Base-by-base conservation (phyloP, 345 rosid genomes). In the Gossypium anomalum region DNA sequence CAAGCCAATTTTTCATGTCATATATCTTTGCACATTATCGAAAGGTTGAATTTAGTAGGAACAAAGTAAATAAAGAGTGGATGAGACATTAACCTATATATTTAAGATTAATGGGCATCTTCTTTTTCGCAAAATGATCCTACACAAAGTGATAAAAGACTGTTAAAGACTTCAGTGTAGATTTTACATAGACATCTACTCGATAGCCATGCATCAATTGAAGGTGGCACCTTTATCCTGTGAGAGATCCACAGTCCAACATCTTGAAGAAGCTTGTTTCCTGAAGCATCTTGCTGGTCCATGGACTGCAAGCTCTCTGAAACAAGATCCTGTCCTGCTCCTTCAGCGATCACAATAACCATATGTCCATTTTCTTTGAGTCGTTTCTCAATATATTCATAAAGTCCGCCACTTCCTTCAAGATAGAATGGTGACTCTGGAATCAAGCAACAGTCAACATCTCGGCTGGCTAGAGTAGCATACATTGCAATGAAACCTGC, bases 401-500 rank as follows among this genome's bases (percentile, higher is more conserved):
- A 87, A 44, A 93, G 94, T 59, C 98, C 98, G 72, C 98, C 97
- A 68, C 86, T 81, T 77, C 94, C 98, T 83, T 93, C 94, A 11
- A 93, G 94, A 80, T 84, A 91, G 87, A 93, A 93, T 25, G 97
- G 94, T 65, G 97, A 93, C 84, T 93, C 98, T 3, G 98, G 98
- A 81, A 93, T 93, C 87, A 93, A 86, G 81, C 98, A 93, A 82
- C 97, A 91, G 77, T 93, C 97, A 52, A 93, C 97, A 79, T 93
- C 97, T 71, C 97, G 85, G 82, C 98, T 91, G 34, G 94, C 97
- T 60, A 93, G 93, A 59, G 98, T 93, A 64, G 98, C 97, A 79
- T 89, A 75, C 93, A 87, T 81, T 4, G 90, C 86, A 76, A 89
- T 89, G 81, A 87, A 89, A 58, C 93, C 93, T 89, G 84, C 83